Evolutionary conservation across 441 rosid species (phyloP), one percentile per base, ranked within the genome.

Genomic region (Pelargonium cotyledonis): DNA sequence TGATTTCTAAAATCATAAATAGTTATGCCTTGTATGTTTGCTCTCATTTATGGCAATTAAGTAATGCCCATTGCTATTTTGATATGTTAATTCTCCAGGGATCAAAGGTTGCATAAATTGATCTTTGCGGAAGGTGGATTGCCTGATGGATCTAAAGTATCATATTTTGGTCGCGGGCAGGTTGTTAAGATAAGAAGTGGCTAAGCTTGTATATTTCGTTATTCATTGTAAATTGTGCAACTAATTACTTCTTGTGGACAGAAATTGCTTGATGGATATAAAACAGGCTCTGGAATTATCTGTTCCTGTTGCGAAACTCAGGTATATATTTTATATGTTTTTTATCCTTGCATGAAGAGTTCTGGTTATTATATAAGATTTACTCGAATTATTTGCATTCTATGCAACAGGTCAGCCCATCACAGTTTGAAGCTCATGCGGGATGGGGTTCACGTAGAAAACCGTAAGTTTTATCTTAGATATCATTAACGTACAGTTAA

Each of bases 381-480:
- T 57, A 14, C 63, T 73, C 38, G 61, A 44, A 72, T 53, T 60
- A 61, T 65, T 69, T 69, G 61, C 71, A 41, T 73, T 63, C 73
- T 70, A 73, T 63, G 68, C 77, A 81, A n/a, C 90, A 95, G 99
- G 98, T 95, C 80, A 95, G 99, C 84, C 90, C 99, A 74, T 95
- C 99, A 2, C 98, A 92, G 69, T 95, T 95, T 76, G 99, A 95
- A 82, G 88, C 99, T 46, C 99, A 95, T 84, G 98, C 98, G 80
- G 99, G 99, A 78, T 90, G 89, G 97, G 89, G 98, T 69, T 91
- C 85, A 64, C 85, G 98, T 77, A 88, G 98, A 74, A 97, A 95
- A 82, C 99, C 97, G 99, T 95, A 72, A 92, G 99, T 82, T 51
- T 57, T 64, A 21, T 55, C 66, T 31, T n/a, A n/a, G n/a, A n/a